A percentile compares a stretch with the other conserved stretches of the same genome.
Evolutionary conservation across 306 rosid genomes (phyloP).

Genomic region (Citrullus amarus): DNA sequence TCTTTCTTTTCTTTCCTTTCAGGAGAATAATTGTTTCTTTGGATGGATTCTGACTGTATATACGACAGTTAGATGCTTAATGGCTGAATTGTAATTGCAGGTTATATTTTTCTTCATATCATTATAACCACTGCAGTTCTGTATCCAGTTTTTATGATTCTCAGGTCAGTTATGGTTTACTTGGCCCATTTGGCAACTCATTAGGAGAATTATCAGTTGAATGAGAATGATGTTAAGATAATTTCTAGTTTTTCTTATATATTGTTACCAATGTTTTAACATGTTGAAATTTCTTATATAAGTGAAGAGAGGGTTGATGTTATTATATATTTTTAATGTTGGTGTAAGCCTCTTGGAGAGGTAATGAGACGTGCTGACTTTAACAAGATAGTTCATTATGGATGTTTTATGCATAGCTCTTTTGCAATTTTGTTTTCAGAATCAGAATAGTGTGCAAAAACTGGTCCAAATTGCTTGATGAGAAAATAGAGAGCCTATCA

Average conservation of each 20-base stretch:
- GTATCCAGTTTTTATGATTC: slow-evolving; percentile 70
- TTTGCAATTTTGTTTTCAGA: background rate
- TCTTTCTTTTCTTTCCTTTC: background rate
- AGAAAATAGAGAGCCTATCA: background rate
- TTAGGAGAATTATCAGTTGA: background rate
- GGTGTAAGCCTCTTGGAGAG: background rate
- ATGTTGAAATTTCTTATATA: background rate
- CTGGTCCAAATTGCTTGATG: background rate
- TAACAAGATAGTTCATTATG: background rate
- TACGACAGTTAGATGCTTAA: background rate
- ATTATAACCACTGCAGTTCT: slow-evolving; percentile 45
- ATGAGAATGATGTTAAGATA: background rate
- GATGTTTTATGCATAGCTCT: background rate
- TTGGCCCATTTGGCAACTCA: background rate
- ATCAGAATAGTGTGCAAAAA: background rate
- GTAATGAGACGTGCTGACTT: background rate
- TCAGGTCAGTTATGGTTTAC: slow-evolving; percentile 38
- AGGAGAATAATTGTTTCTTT: background rate
- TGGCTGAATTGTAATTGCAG: slow-evolving; percentile 30
- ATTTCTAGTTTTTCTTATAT: background rate
- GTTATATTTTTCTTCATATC: slow-evolving; percentile 54
- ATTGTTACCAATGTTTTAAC: background rate
- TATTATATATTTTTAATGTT: background rate
- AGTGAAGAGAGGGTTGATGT: background rate
- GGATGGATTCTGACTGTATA: background rate